Evolutionary conservation across 192 early-diverging fungal genomes (phyloP).

Genomic region (Coemansia sp.): DNA sequence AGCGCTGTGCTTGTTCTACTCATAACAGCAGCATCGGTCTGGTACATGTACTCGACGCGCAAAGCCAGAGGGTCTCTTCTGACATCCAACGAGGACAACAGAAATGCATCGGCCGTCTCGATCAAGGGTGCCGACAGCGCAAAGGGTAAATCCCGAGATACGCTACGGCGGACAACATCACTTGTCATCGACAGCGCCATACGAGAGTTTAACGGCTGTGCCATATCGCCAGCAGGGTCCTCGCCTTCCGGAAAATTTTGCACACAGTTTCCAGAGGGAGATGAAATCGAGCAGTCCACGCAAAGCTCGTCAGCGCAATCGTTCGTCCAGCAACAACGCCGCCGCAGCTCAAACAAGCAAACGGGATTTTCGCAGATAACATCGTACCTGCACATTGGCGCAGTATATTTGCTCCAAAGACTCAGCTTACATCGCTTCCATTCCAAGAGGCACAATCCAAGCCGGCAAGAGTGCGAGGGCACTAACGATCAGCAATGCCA

Average conservation of each 20-base stretch:
- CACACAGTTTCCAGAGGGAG: not conserved
- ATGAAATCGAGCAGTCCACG: not conserved
- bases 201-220: not conserved
- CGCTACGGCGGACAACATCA: not conserved
- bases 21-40: constrained; percentile 8
- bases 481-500: not conserved
- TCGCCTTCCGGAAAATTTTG: not conserved
- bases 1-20: constrained; percentile 9
- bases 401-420: not conserved
- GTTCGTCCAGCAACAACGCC: not conserved
- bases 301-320: not conserved
- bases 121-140: not conserved
- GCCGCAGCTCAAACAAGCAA: not conserved
- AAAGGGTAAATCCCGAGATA: not conserved
- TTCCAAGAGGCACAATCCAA: not conserved
- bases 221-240: not conserved
- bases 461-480: not conserved
- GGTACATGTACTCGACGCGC: constrained; percentile 3
- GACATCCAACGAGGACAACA: not conserved
- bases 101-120: not conserved
- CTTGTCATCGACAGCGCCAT: not conserved
- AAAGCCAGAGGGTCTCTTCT: not conserved
- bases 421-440: not conserved
- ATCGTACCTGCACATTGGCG: not conserved
- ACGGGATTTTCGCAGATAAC: not conserved